Evolutionary conservation across 768 basidiomycete species (phyloP).

Genomic region (Hericium coralloides): DNA sequence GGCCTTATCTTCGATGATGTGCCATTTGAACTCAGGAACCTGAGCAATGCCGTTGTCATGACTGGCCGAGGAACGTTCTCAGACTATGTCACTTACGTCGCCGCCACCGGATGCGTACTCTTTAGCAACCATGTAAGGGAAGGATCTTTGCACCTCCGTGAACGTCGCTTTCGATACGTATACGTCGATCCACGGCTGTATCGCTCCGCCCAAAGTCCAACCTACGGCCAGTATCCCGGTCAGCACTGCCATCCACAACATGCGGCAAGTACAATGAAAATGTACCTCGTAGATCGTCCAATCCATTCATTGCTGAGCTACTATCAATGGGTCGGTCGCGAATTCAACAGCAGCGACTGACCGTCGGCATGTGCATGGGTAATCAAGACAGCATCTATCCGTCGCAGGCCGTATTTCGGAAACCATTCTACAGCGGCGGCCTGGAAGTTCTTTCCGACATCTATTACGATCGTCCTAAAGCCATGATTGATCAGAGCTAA

Average conservation of each 20-base stretch:
- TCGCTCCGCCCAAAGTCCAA: slow-evolving; percentile 61
- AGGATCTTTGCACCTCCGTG: slow-evolving; percentile 54
- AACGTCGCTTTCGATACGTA: slow-evolving; percentile 64
- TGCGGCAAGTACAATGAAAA: slow-evolving; percentile 2
- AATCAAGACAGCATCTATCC: slow-evolving; percentile 68
- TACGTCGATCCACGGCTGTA: slow-evolving; percentile 68
- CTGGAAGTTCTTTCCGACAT: slow-evolving; percentile 82
- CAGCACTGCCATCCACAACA: neutral
- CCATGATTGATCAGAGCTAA: neutral
- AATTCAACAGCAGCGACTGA: slow-evolving; percentile 15
- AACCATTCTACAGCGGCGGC: slow-evolving; percentile 45
- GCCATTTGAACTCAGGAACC: slow-evolving; percentile 81
- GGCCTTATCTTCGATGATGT: slow-evolving; percentile 61
- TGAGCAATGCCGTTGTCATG: slow-evolving; percentile 19
- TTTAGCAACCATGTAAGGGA: slow-evolving; percentile 75
- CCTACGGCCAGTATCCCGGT: slow-evolving; percentile 28
- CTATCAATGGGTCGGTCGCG: neutral
- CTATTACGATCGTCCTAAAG: slow-evolving; percentile 66
- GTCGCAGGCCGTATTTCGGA: slow-evolving; percentile 65
- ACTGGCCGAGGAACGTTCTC: neutral
- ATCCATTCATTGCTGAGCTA: slow-evolving; percentile 66
- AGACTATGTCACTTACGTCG: slow-evolving; percentile 37
- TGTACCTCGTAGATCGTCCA: slow-evolving; percentile 81
- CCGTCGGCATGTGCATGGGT: slow-evolving; percentile 88
- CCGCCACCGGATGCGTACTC: slow-evolving; percentile 76